These are phyloP conservation scores for Trichoderma breve DNA, from an alignment of 2,329 filamentous ascomycete genomes.

Conservation along the genomic window DNA sequence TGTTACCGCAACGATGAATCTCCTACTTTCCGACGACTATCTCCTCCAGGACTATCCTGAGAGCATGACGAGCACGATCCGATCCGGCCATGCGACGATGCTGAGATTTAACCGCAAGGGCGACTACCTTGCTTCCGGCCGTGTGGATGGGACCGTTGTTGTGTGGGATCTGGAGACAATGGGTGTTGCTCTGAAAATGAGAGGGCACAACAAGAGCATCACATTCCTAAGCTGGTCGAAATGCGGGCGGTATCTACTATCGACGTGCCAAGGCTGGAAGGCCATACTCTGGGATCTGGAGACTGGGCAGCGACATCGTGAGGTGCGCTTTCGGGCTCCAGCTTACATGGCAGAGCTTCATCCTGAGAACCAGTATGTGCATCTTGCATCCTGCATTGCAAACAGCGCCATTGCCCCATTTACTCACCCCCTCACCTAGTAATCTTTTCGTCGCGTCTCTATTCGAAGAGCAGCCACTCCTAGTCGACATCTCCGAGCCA, in stretches of 20 bases:
- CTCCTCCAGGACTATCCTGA: conserved; percentile 83
- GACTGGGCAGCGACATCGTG: conserved; percentile 67
- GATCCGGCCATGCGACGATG: conserved; percentile 64
- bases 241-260: conserved; percentile 86
- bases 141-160: conserved; percentile 90
- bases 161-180: conserved; percentile 98
- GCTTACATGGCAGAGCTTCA: conserved; percentile 96
- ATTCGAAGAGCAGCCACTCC: conserved; percentile 86
- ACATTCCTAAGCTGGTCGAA: conserved; percentile 94
- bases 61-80: conserved; percentile 81
- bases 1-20: conserved; percentile 48
- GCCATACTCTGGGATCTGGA: conserved; percentile 91
- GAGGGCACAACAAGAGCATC: conserved; percentile 89
- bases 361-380: conserved; percentile 74
- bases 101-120: conserved; percentile 90
- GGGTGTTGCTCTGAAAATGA: conserved; percentile 89
- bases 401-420: background rate
- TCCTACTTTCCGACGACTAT: conserved; percentile 61
- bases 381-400: background rate
- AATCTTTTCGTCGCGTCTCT: conserved; percentile 85
- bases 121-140: conserved; percentile 90
- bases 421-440: conserved; percentile 43
- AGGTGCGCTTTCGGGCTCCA: conserved; percentile 86
- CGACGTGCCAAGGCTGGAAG: conserved; percentile 94
- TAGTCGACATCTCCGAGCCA: conserved; percentile 74